Evolutionary conservation across 2,329 filamentous ascomycete genomes (phyloP), one percentile per base, ranked within the genome.

Genomic region (Cordyceps sp.): DNA sequence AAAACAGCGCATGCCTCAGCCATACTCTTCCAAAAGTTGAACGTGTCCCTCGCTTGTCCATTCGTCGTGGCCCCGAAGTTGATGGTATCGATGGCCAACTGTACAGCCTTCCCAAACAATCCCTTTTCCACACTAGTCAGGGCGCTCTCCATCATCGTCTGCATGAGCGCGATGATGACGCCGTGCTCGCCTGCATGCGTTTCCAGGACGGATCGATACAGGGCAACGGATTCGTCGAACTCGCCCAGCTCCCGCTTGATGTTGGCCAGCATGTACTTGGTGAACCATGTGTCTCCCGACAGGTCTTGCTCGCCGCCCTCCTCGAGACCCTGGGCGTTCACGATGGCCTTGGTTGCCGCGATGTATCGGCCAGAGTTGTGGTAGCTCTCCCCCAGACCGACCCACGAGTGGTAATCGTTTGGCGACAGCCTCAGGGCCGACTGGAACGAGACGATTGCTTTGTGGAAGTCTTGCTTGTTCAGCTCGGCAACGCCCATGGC

Each of bases 301-400:
- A 49, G 68, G 53, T 46, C 65, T 47, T n/a, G 62, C 52, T 48
- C 42, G 0, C 68, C 52, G 2, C 65, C 62, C 19, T 70, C 63
- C 39, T 88, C 81, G 5, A 93, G 64, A 33, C 69, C 70, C 47
- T 88, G 77, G 0, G 88, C 90, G 46, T 93, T 80, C 22, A 81
- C 63, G 42, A 96, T 90, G 1, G 90, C 85, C 47, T 90, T 88
- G 4, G 80, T 83, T 1, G 90, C 88, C n/a, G 90, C 88, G 37
- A 94, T 80, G 47, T 92, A 92, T 39, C 88, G 70, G 9, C 90
- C 88, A 13, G 86, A 93, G 43, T 82, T 90, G 49, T 94, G 80
- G 47, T 98, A 98, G 47, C 85, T 93, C 57, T 98, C 90, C n/a
- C 88, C 90, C 2, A 98, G 66, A 1, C 90, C 90, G 17, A 98